Base-by-base conservation (phyloP, 1,139 yeast genomes). In the Candida pseudoviswanathii region DNA sequence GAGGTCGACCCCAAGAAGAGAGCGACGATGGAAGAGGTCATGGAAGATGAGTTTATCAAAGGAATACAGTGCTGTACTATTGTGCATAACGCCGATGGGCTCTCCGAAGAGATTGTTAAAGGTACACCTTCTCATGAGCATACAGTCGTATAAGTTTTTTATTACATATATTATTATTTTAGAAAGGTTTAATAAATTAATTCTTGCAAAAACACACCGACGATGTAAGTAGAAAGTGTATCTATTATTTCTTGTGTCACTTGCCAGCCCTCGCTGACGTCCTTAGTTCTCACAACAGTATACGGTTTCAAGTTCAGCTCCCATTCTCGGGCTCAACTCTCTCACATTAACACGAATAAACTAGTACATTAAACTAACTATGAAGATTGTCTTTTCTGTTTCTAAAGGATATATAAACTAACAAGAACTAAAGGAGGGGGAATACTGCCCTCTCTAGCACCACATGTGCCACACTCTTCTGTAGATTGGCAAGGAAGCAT, bases 1-100 rank as follows among this genome's bases (percentile, higher is more conserved):
- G 81, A 75, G 44, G 67, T 90, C 5, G 86, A 88, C 55, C 90
- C 96, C 2, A 62, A 57, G 4, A 74, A 78, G 54, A 80, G 99
- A 54, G 89, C 94, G 2, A 74, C 86, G 0, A 68, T 94, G 63
- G 80, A 79, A 29, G 90, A 86, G 31, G 80, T 94, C 22, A 66
- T 81, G 58, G 68, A 70, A 7, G 95, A 89, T 63, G 82, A 78
- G 30, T 94, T 97, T 94, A 80, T 89, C 51, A 64, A 70, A 44
- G 73, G 74, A n/a, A 86, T 92, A 48, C 58, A 67, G 45, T 73
- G 78, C 55, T 76, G 81, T 58, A 76, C 80, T 4, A 54, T 74
- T 50, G 66, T 70, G 37, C 77, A 72, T 43, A 78, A 73, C 43
- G 78, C 72, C 43, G 76, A 71, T 21, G 40, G 27, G 5, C 4